Evolutionary conservation across 192 early-diverging fungal species (phyloP).

Genomic region (Backusella sp.): DNA sequence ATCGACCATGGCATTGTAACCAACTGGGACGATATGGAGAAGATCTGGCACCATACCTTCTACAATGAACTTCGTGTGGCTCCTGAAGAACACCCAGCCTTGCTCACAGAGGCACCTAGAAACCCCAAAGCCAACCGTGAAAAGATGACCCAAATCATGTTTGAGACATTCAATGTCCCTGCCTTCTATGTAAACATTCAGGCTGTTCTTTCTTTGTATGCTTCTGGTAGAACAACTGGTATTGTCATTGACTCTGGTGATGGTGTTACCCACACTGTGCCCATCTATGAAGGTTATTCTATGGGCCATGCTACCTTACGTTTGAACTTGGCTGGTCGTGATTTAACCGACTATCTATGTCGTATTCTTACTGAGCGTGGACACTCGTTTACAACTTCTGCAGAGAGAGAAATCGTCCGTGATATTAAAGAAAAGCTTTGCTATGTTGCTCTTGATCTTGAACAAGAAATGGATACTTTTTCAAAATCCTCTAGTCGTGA

Average conservation of each 20-base stretch:
- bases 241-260: constrained; percentile 98
- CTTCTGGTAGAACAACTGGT: constrained; percentile 97
- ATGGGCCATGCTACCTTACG: constrained; percentile 94
- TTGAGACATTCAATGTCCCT: constrained; percentile 95
- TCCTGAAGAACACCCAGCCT: constrained; percentile 95
- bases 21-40: constrained; percentile 94
- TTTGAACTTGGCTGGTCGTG: constrained; percentile 95
- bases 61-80: constrained; percentile 98
- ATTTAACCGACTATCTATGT: constrained; percentile 92
- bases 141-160: constrained; percentile 99
- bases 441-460: constrained; percentile 97
- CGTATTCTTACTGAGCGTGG: constrained; percentile 94
- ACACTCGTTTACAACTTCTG: constrained; percentile 91
- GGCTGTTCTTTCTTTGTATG: constrained; percentile 93
- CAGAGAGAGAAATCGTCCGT: constrained; percentile 97
- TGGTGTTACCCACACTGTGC: constrained; percentile 96
- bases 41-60: constrained; percentile 97
- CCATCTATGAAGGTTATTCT: constrained; percentile 96
- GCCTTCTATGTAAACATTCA: constrained; percentile 98
- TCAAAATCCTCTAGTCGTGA: constrained; percentile 86
- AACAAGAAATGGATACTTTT: constrained; percentile 95
- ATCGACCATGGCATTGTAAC: constrained; percentile 91
- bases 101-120: constrained; percentile 94
- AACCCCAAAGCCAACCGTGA: constrained; percentile 99
- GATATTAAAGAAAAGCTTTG: constrained; percentile 99